phyloP scores from a whole-genome alignment of 805 yeast species.

The Suhomyces emberorum region DNA sequence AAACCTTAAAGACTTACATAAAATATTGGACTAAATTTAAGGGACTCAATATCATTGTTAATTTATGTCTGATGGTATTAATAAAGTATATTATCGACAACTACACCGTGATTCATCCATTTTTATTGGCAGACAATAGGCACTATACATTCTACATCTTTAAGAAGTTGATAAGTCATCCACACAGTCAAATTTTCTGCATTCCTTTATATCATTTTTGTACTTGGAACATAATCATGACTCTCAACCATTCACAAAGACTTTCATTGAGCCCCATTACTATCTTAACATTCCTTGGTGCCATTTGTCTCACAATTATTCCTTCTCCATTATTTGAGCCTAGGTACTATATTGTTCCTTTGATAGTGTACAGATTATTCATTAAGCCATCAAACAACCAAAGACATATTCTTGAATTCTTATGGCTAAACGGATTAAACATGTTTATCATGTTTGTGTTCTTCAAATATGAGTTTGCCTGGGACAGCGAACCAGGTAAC shows the following conservation, averaged over 20 bases:
- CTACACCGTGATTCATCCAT: constrained; percentile 82
- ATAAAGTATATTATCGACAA: constrained; percentile 49
- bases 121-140: constrained; percentile 88
- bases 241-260: constrained; percentile 11
- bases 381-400: constrained; percentile 37
- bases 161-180: constrained; percentile 56
- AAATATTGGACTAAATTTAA: constrained; percentile 21
- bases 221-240: constrained; percentile 27
- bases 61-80: constrained; percentile 13
- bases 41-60: constrained; percentile 17
- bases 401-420: constrained; percentile 51
- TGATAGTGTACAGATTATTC: constrained; percentile 67
- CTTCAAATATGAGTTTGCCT: constrained; percentile 56
- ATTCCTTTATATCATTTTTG: constrained; percentile 73
- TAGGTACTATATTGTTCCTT: constrained; percentile 84
- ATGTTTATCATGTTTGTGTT: constrained; percentile 53
- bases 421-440: constrained; percentile 62
- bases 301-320: constrained; percentile 59
- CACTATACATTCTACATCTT: constrained; percentile 89
- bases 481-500: constrained; percentile 58
- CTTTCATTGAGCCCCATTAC: constrained; percentile 29
- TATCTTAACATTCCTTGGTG: constrained; percentile 48
- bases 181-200: constrained; percentile 44
- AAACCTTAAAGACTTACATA: constrained; percentile 40
- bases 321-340: constrained; percentile 96